Percentiles rank a stretch among this genome's conserved stretches.
Conservation (phyloP, 1,139 yeast genomes). For the Scheffersomyces illinoinensis region DNA sequence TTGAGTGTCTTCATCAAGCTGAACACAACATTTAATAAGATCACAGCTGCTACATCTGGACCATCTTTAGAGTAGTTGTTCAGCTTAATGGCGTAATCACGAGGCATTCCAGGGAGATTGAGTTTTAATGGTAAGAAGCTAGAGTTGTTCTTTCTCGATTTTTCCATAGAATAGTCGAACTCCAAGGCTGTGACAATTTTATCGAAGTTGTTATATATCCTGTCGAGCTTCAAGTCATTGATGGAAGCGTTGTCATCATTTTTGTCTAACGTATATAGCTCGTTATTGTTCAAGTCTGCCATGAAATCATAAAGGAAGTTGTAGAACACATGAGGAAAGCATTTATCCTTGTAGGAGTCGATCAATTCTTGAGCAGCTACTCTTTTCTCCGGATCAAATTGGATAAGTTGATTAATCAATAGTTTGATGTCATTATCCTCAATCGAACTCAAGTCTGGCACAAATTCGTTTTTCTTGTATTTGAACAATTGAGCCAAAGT, state of each 20-base stretch:
- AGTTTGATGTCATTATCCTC: conserved; percentile 51
- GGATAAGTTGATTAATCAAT: conserved; percentile 63
- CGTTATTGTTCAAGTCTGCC: conserved; percentile 33
- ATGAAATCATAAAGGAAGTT: conserved; percentile 70
- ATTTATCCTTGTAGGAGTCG: conserved; percentile 42
- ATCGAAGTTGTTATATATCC: conserved; percentile 58
- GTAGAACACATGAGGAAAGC: conserved; percentile 76
- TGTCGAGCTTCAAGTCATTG: conserved; percentile 62
- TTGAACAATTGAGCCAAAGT: conserved; percentile 84
- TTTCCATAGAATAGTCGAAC: conserved; percentile 30
- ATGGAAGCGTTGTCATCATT: conserved; percentile 26
- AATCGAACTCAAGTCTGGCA: conserved; percentile 60
- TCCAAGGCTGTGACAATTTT: conserved; percentile 50
- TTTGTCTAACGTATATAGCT: conserved; percentile 15
- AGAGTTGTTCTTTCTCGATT: conserved; percentile 1
- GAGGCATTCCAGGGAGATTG: conserved; percentile 51
- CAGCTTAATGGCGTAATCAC: conserved; percentile 42
- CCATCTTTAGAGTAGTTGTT: conserved; percentile 20
- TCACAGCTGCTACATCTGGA: conserved; percentile 54
- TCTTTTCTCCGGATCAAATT: conserved; percentile 61
- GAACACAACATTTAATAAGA: conserved; percentile 63
- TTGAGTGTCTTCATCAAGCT: conserved; percentile 67
- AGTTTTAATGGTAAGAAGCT: conserved; percentile 41
- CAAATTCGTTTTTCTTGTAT: conserved; percentile 68
- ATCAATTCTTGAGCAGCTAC: conserved; percentile 57